Evolutionary conservation across 2,329 filamentous ascomycete species (phyloP).

Genomic region (Xylaria polymorpha): DNA sequence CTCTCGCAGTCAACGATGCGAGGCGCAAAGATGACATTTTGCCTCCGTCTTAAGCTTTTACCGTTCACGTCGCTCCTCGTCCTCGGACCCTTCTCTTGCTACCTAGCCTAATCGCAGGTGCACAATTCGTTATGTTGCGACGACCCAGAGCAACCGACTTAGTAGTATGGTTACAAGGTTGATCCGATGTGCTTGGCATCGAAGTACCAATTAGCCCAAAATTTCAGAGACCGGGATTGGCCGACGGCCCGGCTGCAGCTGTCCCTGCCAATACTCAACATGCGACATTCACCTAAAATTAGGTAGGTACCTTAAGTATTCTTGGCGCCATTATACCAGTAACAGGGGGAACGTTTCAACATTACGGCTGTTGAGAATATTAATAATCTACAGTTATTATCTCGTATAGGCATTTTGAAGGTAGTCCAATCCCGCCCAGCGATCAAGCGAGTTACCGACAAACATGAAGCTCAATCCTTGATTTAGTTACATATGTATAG

Average conservation of each 20-base stretch:
- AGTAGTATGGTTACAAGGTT: no score
- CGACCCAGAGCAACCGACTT: not conserved
- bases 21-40: constrained; percentile 34
- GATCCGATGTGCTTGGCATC: not conserved
- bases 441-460: no score
- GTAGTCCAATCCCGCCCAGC: no score
- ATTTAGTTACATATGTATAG: no score
- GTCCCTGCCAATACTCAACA: not conserved
- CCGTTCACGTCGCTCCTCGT: not conserved
- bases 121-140: not conserved
- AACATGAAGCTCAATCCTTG: no score
- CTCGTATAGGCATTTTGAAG: no score
- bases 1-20: constrained; percentile 29
- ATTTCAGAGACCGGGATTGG: not conserved
- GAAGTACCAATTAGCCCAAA: not conserved
- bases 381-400: no score
- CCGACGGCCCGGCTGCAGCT: not conserved
- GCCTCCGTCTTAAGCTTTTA: not conserved
- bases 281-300: not conserved
- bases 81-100: not conserved
- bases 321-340: not conserved
- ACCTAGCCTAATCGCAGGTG: not conserved
- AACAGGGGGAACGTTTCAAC: no score
- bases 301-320: not conserved
- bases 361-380: no score